Evolutionary conservation across 192 early-diverging fungal genomes (phyloP).

Genomic region (Entophlyctis luteolus): DNA sequence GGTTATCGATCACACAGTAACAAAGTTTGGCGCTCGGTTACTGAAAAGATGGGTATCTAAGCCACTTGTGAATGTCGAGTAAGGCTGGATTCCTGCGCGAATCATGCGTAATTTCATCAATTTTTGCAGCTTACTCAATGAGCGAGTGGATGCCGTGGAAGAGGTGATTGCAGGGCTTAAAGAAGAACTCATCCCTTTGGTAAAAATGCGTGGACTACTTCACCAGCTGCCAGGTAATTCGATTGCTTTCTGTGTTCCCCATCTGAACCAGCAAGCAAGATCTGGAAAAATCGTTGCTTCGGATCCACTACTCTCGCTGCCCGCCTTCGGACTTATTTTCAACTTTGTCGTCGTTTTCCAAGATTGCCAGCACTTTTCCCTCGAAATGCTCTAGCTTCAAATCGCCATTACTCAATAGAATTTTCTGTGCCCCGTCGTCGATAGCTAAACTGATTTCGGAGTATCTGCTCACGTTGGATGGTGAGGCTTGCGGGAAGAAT

Average conservation of each 20-base stretch:
- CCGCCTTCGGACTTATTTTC: conserved; percentile 58
- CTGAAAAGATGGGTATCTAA: conserved; percentile 66
- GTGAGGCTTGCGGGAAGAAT: conserved; percentile 43
- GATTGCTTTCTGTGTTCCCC: not conserved
- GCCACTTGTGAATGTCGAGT: conserved; percentile 56
- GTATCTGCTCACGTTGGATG: conserved; percentile 41
- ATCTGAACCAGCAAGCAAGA: conserved; percentile 40
- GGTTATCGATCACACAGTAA: conserved; percentile 64
- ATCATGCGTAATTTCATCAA: not conserved
- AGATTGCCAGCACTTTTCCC: not conserved
- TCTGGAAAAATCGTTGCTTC: conserved; percentile 60
- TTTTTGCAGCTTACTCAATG: conserved; percentile 36
- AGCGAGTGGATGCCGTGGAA: conserved; percentile 59
- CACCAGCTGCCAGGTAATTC: conserved; percentile 31
- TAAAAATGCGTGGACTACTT: conserved; percentile 45
- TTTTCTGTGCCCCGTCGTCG: not conserved
- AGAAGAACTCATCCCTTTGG: conserved; percentile 33
- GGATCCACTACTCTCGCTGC: conserved; percentile 63
- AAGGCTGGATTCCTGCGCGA: not conserved
- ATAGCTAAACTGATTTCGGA: not conserved
- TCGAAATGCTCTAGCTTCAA: not conserved
- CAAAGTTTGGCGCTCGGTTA: conserved; percentile 61
- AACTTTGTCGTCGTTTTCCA: not conserved
- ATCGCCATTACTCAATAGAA: not conserved
- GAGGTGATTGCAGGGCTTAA: conserved; percentile 41